phyloP scores from a whole-genome alignment of 305 asterid genomes.

The Fraxinus platypoda region DNA sequence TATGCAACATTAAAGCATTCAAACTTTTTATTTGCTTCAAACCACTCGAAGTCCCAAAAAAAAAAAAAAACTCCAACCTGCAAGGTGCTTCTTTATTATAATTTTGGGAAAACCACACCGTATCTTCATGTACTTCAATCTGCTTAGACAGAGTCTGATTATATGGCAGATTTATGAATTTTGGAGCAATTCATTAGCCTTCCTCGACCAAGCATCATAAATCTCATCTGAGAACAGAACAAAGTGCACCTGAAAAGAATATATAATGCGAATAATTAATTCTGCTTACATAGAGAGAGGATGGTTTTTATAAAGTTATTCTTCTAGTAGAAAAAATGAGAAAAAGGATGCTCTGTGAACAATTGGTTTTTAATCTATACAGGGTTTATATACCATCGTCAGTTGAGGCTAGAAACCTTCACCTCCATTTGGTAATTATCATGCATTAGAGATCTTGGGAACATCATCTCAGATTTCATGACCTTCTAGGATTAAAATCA shows the following conservation, averaged over 20 bases:
- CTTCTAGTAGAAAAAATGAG: background rate
- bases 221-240: slow-evolving; percentile 72
- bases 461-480: background rate
- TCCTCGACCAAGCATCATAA: slow-evolving; percentile 68
- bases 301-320: background rate
- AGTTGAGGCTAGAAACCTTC: background rate
- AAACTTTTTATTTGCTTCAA: background rate
- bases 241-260: slow-evolving; percentile 67
- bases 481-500: background rate
- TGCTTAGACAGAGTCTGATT: background rate
- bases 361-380: background rate
- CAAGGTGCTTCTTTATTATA: background rate
- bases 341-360: background rate
- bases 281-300: background rate
- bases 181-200: slow-evolving; percentile 57
- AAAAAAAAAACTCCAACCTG: background rate
- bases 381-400: background rate
- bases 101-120: background rate
- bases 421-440: background rate
- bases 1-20: background rate
- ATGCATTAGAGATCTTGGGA: background rate
- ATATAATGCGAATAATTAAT: background rate
- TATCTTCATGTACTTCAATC: background rate
- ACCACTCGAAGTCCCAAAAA: background rate
- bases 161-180: slow-evolving; percentile 28